Percentiles rank a stretch among this genome's conserved stretches.
These are phyloP conservation scores for Mycena sp. DNA, from an alignment of 1,284 basidiomycete genomes.

Conservation along the genomic window DNA sequence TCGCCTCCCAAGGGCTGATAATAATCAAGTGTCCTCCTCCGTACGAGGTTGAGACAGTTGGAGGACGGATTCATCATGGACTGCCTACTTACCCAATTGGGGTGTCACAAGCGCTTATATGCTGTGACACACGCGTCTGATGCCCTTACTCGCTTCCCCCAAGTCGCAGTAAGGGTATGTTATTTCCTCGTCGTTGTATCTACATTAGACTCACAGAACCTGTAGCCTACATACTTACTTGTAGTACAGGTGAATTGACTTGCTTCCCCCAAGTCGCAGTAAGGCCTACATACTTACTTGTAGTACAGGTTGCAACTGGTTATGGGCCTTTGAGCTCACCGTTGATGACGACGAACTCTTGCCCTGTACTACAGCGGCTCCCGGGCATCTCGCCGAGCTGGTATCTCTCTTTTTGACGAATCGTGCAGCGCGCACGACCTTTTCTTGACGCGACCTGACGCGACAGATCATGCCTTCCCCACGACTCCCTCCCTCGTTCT, in stretches of 20 bases:
- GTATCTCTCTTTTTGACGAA: not conserved
- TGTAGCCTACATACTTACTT: too few relatives aligned
- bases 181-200: too few relatives aligned
- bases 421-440: not conserved
- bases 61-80: too few relatives aligned
- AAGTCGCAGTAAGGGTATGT: too few relatives aligned
- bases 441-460: too few relatives aligned
- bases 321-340: constrained; percentile 1
- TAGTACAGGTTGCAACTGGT: not conserved
- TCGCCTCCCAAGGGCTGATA: constrained; percentile 21
- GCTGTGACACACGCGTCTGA: not conserved
- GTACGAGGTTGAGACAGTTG: not conserved
- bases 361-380: not conserved
- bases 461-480: too few relatives aligned
- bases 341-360: not conserved
- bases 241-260: too few relatives aligned
- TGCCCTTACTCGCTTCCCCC: too few relatives aligned
- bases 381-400: not conserved
- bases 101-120: not conserved
- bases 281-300: not conserved
- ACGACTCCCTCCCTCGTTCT: not conserved
- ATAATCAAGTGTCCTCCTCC: constrained; percentile 1
- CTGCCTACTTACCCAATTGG: too few relatives aligned
- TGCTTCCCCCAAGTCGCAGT: not conserved
- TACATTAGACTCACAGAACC: too few relatives aligned